Percentiles rank a stretch among this genome's conserved stretches.
Conservation (phyloP, 495 filamentous ascomycete genomes). For the Parathielavia appendiculata region DNA sequence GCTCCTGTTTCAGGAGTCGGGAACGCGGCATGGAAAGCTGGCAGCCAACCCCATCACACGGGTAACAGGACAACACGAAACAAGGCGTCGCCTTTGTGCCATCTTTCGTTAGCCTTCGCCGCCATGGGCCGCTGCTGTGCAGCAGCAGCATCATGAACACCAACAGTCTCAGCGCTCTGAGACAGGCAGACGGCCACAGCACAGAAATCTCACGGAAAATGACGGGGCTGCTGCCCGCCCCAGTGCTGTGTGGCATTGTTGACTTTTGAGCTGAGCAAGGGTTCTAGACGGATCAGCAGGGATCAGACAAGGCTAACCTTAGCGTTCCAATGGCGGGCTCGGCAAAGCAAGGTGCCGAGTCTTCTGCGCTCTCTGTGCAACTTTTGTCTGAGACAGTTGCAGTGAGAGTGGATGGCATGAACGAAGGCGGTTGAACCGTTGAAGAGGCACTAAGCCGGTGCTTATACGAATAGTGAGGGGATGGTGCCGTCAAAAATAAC, state of each 20-base stretch:
- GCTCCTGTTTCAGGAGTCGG: slow-evolving; percentile 11
- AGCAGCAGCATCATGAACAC: not conserved
- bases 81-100: not conserved
- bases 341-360: not conserved
- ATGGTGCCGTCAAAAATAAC: too few species aligned
- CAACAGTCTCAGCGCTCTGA: not conserved
- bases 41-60: not conserved
- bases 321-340: slow-evolving; percentile 1
- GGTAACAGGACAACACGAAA: not conserved
- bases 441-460: too few species aligned
- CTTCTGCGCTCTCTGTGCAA: too few species aligned
- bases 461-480: too few species aligned
- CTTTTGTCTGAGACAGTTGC: too few species aligned
- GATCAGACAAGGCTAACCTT: not conserved
- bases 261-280: not conserved
- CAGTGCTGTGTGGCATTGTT: too few species aligned
- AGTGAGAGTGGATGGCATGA: too few species aligned
- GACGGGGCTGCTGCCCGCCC: too few species aligned
- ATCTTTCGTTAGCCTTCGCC: not conserved
- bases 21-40: not conserved
- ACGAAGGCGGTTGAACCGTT: too few species aligned
- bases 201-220: not conserved
- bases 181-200: not conserved
- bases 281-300: not conserved
- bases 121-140: slow-evolving; percentile 2